Evolutionary conservation across 805 yeast genomes (phyloP).

Genomic region (Torulaspora franciscae): DNA sequence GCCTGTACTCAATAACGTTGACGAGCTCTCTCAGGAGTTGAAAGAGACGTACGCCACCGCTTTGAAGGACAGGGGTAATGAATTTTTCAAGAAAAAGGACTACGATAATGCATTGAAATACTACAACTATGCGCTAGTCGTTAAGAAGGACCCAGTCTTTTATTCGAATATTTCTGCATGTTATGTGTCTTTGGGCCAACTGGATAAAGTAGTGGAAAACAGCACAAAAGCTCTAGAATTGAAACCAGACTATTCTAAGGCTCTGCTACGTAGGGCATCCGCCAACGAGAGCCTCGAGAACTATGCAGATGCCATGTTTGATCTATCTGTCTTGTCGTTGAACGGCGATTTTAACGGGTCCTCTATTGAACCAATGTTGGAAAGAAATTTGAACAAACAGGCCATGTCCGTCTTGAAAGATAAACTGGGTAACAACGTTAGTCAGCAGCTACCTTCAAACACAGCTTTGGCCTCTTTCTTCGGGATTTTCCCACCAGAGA

Average conservation of each 20-base stretch:
- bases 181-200: constrained; percentile 73
- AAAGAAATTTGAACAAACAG: constrained; percentile 77
- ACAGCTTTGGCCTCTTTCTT: constrained; percentile 82
- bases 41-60: constrained; percentile 63
- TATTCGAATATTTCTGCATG: constrained; percentile 97
- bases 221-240: constrained; percentile 79
- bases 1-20: constrained; percentile 49
- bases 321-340: constrained; percentile 82
- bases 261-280: constrained; percentile 86
- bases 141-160: constrained; percentile 80
- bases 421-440: constrained; percentile 41
- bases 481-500: constrained; percentile 68
- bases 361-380: constrained; percentile 73
- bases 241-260: constrained; percentile 87
- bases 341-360: constrained; percentile 78
- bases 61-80: constrained; percentile 87
- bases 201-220: constrained; percentile 81
- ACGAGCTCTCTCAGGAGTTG: constrained; percentile 44
- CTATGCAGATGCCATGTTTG: constrained; percentile 83
- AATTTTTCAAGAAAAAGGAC: constrained; percentile 62
- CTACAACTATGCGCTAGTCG: constrained; percentile 71
- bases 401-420: constrained; percentile 68
- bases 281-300: constrained; percentile 80
- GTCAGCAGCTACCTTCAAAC: constrained; percentile 64
- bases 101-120: constrained; percentile 71